Conservation (phyloP, 139 green algal genomes). For the Ulvella scutata region DNA sequence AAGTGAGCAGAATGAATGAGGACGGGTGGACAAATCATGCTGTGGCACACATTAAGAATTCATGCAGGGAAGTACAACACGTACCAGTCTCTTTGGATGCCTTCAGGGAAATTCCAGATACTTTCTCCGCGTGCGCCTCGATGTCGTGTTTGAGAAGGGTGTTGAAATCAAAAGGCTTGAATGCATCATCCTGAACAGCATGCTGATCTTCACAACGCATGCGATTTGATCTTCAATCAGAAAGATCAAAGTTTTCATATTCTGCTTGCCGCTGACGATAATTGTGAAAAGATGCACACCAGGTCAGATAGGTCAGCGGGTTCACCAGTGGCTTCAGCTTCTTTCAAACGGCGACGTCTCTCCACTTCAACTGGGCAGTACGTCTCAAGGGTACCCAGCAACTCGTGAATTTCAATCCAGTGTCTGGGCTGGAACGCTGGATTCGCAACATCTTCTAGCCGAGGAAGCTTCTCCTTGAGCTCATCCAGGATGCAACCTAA, state of each 20-base stretch:
- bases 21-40: too few relatives aligned
- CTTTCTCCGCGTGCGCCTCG: constrained; percentile 20
- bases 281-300: too few relatives aligned
- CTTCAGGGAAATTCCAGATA: constrained; percentile 16
- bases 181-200: not conserved
- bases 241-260: too few relatives aligned
- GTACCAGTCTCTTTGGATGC: constrained; percentile 52
- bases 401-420: constrained; percentile 24
- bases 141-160: constrained; percentile 21
- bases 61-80: too few relatives aligned
- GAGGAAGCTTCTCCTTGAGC: constrained; percentile 41
- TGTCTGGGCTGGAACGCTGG: constrained; percentile 46
- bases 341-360: constrained; percentile 15
- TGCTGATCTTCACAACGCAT: too few relatives aligned
- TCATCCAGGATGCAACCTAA: constrained; percentile 57
- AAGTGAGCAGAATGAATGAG: too few relatives aligned
- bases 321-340: constrained; percentile 9
- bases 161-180: constrained; percentile 8
- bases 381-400: constrained; percentile 38
- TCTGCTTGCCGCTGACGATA: too few relatives aligned
- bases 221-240: too few relatives aligned
- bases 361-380: constrained; percentile 22
- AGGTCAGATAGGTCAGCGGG: not conserved
- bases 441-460: constrained; percentile 50
- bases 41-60: too few relatives aligned